Conservation (phyloP, 2,329 filamentous ascomycete genomes). For the Apiospora hydei region DNA sequence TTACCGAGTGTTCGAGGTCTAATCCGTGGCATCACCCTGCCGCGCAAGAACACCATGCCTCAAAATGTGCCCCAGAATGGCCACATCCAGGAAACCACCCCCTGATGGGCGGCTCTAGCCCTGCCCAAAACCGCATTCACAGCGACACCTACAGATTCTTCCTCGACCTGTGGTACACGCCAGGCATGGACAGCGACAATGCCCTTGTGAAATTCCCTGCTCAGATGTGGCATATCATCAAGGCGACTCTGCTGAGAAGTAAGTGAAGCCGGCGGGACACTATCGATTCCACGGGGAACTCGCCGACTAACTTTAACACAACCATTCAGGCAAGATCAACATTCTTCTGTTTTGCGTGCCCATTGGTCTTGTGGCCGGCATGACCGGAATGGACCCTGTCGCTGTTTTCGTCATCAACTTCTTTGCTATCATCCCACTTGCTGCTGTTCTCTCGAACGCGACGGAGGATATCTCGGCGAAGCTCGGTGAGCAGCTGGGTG, state of each 20-base stretch:
- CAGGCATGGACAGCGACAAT: constrained; percentile 59
- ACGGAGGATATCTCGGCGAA: constrained; percentile 79
- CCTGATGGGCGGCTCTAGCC: constrained; percentile 34
- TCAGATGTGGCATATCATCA: constrained; percentile 61
- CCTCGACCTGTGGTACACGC: constrained; percentile 57
- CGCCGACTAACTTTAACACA: constrained; percentile 28
- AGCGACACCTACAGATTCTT: constrained; percentile 49
- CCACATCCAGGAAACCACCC: constrained; percentile 36
- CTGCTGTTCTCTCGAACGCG: constrained; percentile 76
- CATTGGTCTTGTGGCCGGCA: constrained; percentile 73
- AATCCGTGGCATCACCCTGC: constrained; percentile 31
- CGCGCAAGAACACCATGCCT: constrained; percentile 4
- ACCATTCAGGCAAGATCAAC: constrained; percentile 65
- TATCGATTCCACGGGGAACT: not conserved
- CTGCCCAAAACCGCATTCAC: not conserved
- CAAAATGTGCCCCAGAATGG: constrained; percentile 38
- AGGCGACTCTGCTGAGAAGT: constrained; percentile 67
- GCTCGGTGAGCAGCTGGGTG: constrained; percentile 77
- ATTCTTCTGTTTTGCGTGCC: constrained; percentile 77
- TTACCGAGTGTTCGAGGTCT: constrained; percentile 36
- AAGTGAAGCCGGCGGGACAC: constrained; percentile 41
- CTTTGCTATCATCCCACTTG: constrained; percentile 79
- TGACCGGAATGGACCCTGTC: constrained; percentile 67
- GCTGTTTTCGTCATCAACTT: constrained; percentile 81
- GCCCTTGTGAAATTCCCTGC: constrained; percentile 53